phyloP scores from a whole-genome alignment of 768 basidiomycete species.

The Psilocybe sp. region DNA sequence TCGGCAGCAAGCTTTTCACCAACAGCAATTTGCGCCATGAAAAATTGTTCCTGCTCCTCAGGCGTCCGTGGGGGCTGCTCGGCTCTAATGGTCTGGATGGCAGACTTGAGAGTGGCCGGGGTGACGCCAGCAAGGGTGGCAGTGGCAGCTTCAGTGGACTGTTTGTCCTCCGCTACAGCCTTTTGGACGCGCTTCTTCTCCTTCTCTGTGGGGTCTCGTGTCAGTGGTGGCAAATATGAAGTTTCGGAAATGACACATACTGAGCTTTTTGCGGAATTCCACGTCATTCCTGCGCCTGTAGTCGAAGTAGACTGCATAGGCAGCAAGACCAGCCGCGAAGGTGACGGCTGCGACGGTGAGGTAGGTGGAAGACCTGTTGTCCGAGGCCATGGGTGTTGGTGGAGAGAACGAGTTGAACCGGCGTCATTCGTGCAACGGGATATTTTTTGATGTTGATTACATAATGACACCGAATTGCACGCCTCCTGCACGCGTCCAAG shows the following conservation, averaged over 20 bases:
- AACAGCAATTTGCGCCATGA: constrained; percentile 84
- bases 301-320: constrained; percentile 93
- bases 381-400: constrained; percentile 28
- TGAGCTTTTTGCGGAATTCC: constrained; percentile 84
- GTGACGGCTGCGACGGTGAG: constrained; percentile 46
- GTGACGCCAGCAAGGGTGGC: constrained; percentile 28
- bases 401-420: constrained; percentile 9
- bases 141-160: constrained; percentile 28
- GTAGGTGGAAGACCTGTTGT: constrained; percentile 34
- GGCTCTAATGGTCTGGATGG: constrained; percentile 61
- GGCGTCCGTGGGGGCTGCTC: constrained; percentile 69
- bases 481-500: not conserved
- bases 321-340: constrained; percentile 59
- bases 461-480: constrained; percentile 10
- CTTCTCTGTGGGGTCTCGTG: constrained; percentile 56
- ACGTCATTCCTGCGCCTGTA: constrained; percentile 87
- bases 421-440: constrained; percentile 6
- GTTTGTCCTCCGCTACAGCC: constrained; percentile 51
- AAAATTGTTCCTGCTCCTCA: constrained; percentile 83
- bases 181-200: constrained; percentile 89
- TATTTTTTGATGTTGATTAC: constrained; percentile 21
- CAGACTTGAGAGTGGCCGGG: constrained; percentile 56
- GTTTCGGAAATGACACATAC: constrained; percentile 43
- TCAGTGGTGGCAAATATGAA: constrained; percentile 14
- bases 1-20: constrained; percentile 80